Evolutionary conservation across 2,329 filamentous ascomycete species (phyloP).

Genomic region (Penicillium sp.): DNA sequence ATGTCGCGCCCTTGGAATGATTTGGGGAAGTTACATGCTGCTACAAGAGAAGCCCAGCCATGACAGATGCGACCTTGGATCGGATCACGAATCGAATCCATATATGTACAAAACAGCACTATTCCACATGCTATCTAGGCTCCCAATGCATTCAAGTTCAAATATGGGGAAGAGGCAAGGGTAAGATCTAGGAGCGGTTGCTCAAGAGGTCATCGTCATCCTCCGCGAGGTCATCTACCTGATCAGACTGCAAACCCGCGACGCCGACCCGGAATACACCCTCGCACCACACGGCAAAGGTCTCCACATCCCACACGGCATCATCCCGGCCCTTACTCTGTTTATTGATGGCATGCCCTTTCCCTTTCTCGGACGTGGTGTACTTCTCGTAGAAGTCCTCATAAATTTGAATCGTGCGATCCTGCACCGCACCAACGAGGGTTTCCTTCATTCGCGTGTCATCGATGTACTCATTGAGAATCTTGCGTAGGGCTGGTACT

Average conservation of each 20-base stretch:
- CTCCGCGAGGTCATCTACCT: slow-evolving; percentile 23
- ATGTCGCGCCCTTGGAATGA: not conserved
- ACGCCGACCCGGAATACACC: slow-evolving; percentile 60
- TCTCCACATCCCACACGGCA: slow-evolving; percentile 65
- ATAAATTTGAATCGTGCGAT: slow-evolving; percentile 63
- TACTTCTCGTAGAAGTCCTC: slow-evolving; percentile 64
- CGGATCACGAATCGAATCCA: not conserved
- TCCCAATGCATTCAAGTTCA: slow-evolving; percentile 14
- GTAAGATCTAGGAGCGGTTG: slow-evolving; percentile 14
- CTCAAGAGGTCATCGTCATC: slow-evolving; percentile 31
- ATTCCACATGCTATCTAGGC: slow-evolving; percentile 5
- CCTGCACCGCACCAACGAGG: slow-evolving; percentile 65
- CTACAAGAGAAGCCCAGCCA: not conserved
- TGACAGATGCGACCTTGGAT: not conserved
- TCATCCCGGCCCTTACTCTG: slow-evolving; percentile 64
- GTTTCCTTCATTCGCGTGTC: slow-evolving; percentile 67
- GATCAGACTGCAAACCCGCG: slow-evolving; percentile 31
- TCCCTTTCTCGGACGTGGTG: slow-evolving; percentile 41
- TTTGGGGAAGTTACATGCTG: not conserved
- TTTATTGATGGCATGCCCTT: slow-evolving; percentile 37
- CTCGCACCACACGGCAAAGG: slow-evolving; percentile 64
- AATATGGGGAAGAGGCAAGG: slow-evolving; percentile 8
- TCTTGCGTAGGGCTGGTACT: slow-evolving; percentile 56
- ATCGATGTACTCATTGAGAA: slow-evolving; percentile 64
- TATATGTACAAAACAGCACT: slow-evolving; percentile 4